These are phyloP conservation scores for Penicillium fimorum DNA, from an alignment of 495 filamentous ascomycete genomes.

Conservation along the genomic window DNA sequence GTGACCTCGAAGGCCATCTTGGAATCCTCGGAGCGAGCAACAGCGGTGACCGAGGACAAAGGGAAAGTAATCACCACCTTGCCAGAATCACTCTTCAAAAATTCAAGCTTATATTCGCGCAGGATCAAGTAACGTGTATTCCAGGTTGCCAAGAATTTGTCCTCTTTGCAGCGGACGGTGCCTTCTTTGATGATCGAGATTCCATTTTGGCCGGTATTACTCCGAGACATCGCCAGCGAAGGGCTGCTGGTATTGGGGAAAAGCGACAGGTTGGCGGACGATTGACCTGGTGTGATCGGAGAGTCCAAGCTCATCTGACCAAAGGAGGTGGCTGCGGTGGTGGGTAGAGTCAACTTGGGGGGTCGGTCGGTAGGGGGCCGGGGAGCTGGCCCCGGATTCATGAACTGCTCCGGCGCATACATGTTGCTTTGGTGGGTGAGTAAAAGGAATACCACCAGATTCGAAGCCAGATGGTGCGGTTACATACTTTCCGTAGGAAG, in stretches of 20 bases:
- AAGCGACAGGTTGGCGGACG: constrained; percentile 45
- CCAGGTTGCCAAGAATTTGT: constrained; percentile 83
- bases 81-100: constrained; percentile 82
- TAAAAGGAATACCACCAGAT: neutral
- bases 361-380: constrained; percentile 79
- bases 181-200: constrained; percentile 84
- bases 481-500: constrained; percentile 46
- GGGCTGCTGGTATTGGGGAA: constrained; percentile 63
- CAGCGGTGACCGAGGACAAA: constrained; percentile 79
- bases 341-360: constrained; percentile 63
- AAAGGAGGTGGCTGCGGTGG: constrained; percentile 69
- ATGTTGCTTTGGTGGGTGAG: constrained; percentile 39
- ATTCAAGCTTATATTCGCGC: constrained; percentile 84
- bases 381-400: constrained; percentile 95
- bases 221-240: constrained; percentile 59
- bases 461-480: neutral
- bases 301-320: constrained; percentile 70
- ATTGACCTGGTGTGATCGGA: constrained; percentile 53
- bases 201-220: constrained; percentile 61
- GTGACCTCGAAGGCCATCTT: constrained; percentile 91
- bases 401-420: constrained; percentile 75
- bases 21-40: constrained; percentile 80
- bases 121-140: constrained; percentile 85
- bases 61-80: constrained; percentile 78
- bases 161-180: constrained; percentile 82